These are phyloP conservation scores for Suillus subaureus DNA, from an alignment of 768 basidiomycete genomes.

Conservation along the genomic window DNA sequence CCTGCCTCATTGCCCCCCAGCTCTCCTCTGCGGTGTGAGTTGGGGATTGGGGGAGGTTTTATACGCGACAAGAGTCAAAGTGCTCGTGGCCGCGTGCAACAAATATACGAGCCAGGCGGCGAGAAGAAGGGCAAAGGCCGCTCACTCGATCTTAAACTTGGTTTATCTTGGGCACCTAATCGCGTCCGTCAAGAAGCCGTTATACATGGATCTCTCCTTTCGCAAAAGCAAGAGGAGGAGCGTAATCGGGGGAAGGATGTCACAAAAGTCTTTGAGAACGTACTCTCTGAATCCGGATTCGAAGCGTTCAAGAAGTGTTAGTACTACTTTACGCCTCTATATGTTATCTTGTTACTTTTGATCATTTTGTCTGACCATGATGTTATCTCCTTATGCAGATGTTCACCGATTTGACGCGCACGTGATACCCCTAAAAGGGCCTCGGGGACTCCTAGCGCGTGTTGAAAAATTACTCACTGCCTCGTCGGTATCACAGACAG, in stretches of 20 bases:
- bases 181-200: slow-evolving; percentile 69
- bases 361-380: slow-evolving; percentile 16
- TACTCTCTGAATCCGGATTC: slow-evolving; percentile 38
- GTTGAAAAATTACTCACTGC: slow-evolving; percentile 61
- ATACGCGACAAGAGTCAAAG: slow-evolving; percentile 27
- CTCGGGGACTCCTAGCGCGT: slow-evolving; percentile 65
- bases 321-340: slow-evolving; percentile 22
- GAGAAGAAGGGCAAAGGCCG: slow-evolving; percentile 56
- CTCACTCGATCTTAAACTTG: slow-evolving; percentile 70
- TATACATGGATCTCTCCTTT: slow-evolving; percentile 41
- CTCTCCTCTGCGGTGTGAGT: slow-evolving; percentile 32
- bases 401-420: slow-evolving; percentile 76
- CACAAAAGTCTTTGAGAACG: slow-evolving; percentile 39
- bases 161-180: slow-evolving; percentile 72
- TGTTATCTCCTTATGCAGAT: slow-evolving; percentile 42
- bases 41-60: slow-evolving; percentile 33
- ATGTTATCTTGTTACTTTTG: background rate
- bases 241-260: slow-evolving; percentile 33
- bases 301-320: slow-evolving; percentile 63
- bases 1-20: slow-evolving; percentile 14
- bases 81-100: slow-evolving; percentile 20
- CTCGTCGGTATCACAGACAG: slow-evolving; percentile 50
- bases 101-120: slow-evolving; percentile 18
- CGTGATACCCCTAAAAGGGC: slow-evolving; percentile 74
- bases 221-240: slow-evolving; percentile 23